phyloP scores from a whole-genome alignment of 2,329 filamentous ascomycete genomes.

The Hymenoscyphus repandus region DNA sequence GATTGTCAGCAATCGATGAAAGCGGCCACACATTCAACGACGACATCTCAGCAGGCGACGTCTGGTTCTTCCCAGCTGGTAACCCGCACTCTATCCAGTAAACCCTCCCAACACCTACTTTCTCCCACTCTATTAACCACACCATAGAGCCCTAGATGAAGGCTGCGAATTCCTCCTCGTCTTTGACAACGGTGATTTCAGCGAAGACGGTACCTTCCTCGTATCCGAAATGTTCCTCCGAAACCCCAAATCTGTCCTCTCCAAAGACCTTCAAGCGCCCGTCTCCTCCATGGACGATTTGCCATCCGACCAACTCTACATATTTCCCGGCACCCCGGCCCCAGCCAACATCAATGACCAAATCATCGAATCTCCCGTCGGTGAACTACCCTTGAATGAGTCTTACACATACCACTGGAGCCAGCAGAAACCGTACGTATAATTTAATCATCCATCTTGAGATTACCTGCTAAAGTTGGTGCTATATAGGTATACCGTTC shows the following conservation, averaged over 20 bases:
- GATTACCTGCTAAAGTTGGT: too few relatives aligned
- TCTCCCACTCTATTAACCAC: too few relatives aligned
- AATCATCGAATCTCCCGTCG: slow-evolving; percentile 40
- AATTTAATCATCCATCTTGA: too few relatives aligned
- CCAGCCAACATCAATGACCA: slow-evolving; percentile 41
- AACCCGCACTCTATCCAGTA: slow-evolving; percentile 49
- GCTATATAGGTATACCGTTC: too few relatives aligned
- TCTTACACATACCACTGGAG: slow-evolving; percentile 48
- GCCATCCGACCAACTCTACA: slow-evolving; percentile 44
- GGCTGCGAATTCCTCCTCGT: slow-evolving; percentile 56
- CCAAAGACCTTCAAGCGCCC: slow-evolving; percentile 48
- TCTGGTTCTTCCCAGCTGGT: slow-evolving; percentile 42
- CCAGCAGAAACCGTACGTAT: slow-evolving; percentile 36
- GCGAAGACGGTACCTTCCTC: slow-evolving; percentile 55
- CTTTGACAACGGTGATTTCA: slow-evolving; percentile 54
- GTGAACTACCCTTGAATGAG: slow-evolving; percentile 34
- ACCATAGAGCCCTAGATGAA: slow-evolving; percentile 47
- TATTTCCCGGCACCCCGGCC: slow-evolving; percentile 46
- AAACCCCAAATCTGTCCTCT: slow-evolving; percentile 40
- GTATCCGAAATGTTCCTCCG: slow-evolving; percentile 29
- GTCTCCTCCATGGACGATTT: slow-evolving; percentile 43
- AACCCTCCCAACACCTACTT: too few relatives aligned
- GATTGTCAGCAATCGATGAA: slow-evolving; percentile 47
- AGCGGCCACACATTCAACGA: slow-evolving; percentile 44
- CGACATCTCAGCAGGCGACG: slow-evolving; percentile 44